phyloP scores from a whole-genome alignment of 306 rosid genomes.

The Castanopsis chinensis region DNA sequence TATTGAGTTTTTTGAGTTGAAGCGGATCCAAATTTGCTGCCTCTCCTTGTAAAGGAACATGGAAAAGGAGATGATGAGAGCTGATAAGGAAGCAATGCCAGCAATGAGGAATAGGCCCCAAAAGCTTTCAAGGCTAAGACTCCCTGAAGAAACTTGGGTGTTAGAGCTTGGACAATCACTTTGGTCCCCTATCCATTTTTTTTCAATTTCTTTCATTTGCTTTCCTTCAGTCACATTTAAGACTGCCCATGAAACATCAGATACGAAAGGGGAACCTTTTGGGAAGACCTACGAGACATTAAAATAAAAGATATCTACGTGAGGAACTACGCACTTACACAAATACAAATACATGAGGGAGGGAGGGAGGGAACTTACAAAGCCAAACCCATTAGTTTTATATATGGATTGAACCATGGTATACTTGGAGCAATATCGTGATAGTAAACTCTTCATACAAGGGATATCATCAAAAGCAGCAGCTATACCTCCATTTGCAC shows the following conservation, averaged over 20 bases:
- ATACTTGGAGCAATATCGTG: constrained; percentile 39
- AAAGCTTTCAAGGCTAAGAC: constrained; percentile 52
- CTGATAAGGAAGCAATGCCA: constrained; percentile 27
- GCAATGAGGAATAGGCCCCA: constrained; percentile 58
- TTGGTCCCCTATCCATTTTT: constrained; percentile 31
- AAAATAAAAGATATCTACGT: background rate
- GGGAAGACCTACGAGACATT: constrained; percentile 33
- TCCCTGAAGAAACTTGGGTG: constrained; percentile 23
- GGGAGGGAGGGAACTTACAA: constrained; percentile 24
- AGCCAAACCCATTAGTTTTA: constrained; percentile 53
- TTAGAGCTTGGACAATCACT: constrained; percentile 24
- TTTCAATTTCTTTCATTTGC: constrained; percentile 39
- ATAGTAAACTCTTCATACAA: constrained; percentile 24
- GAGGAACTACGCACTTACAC: background rate
- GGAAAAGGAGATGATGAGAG: constrained; percentile 18
- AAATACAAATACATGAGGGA: background rate
- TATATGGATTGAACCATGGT: constrained; percentile 26
- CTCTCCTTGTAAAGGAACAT: background rate
- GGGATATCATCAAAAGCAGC: constrained; percentile 60
- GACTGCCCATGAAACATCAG: constrained; percentile 54
- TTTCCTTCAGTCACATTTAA: constrained; percentile 50
- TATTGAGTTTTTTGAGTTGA: background rate
- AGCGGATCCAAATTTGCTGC: background rate
- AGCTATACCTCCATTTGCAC: constrained; percentile 36
- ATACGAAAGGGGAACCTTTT: constrained; percentile 43